Evolutionary conservation across 768 basidiomycete genomes (phyloP).

Genomic region (Melanogaster broomeanus): DNA sequence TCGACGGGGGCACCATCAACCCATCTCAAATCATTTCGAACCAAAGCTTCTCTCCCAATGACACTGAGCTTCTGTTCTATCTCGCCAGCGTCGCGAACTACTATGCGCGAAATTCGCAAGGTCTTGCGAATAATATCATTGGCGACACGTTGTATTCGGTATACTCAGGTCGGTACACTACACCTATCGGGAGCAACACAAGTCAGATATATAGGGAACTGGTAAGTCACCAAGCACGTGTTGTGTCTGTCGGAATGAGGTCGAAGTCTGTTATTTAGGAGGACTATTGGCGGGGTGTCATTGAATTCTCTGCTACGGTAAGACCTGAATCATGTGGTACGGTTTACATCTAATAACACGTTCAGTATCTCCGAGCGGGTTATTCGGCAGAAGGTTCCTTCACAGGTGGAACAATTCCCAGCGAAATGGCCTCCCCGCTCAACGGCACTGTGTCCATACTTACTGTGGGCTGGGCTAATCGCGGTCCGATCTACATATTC

Average conservation of each 20-base stretch:
- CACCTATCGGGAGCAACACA: background rate
- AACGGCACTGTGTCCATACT: slow-evolving; percentile 1
- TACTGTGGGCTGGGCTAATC: slow-evolving; percentile 2
- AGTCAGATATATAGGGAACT: slow-evolving; percentile 1
- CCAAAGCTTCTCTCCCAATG: background rate
- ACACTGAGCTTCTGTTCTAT: slow-evolving; percentile 10
- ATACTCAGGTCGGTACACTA: no score
- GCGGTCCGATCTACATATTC: background rate
- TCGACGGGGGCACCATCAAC: background rate
- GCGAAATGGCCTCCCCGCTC: background rate
- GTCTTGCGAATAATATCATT: no score
- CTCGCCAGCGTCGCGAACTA: no score
- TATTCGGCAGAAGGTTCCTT: background rate
- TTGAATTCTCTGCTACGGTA: slow-evolving; percentile 19
- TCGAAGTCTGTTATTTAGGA: slow-evolving; percentile 2
- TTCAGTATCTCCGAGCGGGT: slow-evolving; percentile 4
- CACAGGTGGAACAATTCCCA: background rate
- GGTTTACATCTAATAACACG: background rate
- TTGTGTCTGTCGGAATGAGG: no score
- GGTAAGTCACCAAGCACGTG: background rate
- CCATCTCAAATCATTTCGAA: background rate
- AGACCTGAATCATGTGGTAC: background rate
- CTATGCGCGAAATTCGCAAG: no score
- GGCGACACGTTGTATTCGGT: no score
- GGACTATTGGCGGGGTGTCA: slow-evolving; percentile 14